Conservation (phyloP, 257 asterid genomes). For the Handroanthus guayacan region DNA sequence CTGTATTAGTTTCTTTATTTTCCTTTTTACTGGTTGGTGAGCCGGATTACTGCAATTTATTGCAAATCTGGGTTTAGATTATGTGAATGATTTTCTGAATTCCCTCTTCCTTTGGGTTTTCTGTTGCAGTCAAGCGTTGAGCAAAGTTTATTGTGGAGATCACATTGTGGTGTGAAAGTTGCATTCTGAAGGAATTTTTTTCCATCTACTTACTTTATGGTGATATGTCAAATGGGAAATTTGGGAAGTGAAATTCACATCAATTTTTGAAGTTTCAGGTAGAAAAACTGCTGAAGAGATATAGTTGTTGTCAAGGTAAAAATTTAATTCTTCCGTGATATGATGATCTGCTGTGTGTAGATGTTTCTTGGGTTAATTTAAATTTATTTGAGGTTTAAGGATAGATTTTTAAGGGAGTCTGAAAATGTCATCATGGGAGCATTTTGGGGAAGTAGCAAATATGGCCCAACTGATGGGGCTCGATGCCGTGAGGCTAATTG, state of each 20-base stretch:
- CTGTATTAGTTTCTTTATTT: neutral
- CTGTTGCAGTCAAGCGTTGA: conserved; percentile 25
- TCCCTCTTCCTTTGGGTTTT: conserved; percentile 8
- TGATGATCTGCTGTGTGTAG: conserved; percentile 29
- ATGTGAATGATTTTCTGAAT: neutral
- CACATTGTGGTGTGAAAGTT: conserved; percentile 9
- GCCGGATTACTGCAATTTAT: conserved; percentile 32
- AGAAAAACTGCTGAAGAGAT: neutral
- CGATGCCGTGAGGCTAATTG: conserved; percentile 76
- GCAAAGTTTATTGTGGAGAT: neutral
- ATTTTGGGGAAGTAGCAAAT: conserved; percentile 81
- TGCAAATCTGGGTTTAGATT: conserved; percentile 23
- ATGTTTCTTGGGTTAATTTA: conserved; percentile 24
- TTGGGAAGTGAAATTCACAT: conserved; percentile 18
- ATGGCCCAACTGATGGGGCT: conserved; percentile 82
- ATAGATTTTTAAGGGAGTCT: neutral
- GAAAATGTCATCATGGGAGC: conserved; percentile 71
- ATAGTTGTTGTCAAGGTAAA: neutral
- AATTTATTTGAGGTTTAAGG: conserved; percentile 26
- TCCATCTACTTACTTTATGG: neutral
- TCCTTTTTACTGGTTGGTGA: neutral
- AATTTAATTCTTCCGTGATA: conserved; percentile 18
- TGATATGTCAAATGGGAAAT: neutral
- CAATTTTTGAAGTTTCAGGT: neutral
- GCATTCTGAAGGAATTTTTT: conserved; percentile 18